Percentiles rank a stretch among this genome's conserved stretches.
These are phyloP conservation scores for Amanita thiersii DNA, from an alignment of 768 basidiomycete genomes.

Conservation along the genomic window DNA sequence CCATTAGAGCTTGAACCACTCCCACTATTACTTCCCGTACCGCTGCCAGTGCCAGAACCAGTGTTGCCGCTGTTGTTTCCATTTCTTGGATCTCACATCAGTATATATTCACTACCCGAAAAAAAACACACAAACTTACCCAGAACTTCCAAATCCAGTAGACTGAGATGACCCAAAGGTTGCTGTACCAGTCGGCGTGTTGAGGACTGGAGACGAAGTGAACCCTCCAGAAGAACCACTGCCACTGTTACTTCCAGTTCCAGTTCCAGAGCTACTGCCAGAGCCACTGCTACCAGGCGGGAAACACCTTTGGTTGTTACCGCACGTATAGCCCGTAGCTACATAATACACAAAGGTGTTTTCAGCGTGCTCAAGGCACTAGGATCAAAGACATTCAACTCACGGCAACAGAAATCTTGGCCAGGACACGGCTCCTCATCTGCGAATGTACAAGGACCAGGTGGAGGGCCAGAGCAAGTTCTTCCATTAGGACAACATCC, in stretches of 20 bases:
- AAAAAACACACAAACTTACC: too few species aligned
- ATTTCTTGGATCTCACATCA: too few species aligned
- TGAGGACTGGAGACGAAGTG: too few species aligned
- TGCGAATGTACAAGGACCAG: not conserved
- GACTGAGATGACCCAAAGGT: not conserved
- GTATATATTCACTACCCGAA: too few species aligned
- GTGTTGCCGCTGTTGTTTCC: too few species aligned
- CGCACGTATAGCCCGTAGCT: not conserved
- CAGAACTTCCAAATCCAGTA: too few species aligned
- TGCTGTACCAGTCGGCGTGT: not conserved
- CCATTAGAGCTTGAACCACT: too few species aligned
- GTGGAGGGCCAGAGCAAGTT: not conserved
- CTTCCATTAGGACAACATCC: constrained; percentile 7
- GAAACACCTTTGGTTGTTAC: not conserved
- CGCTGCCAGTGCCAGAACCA: too few species aligned
- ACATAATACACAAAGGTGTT: not conserved
- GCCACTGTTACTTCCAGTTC: not conserved
- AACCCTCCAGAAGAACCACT: not conserved
- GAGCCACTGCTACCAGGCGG: not conserved
- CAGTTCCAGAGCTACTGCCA: not conserved
- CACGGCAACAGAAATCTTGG: not conserved
- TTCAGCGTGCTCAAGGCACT: not conserved
- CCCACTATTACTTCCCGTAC: too few species aligned
- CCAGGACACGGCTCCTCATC: not conserved
- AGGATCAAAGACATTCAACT: not conserved